Base-by-base conservation (phyloP, 2,329 filamentous ascomycete species). In the Sarocladium oryzae region DNA sequence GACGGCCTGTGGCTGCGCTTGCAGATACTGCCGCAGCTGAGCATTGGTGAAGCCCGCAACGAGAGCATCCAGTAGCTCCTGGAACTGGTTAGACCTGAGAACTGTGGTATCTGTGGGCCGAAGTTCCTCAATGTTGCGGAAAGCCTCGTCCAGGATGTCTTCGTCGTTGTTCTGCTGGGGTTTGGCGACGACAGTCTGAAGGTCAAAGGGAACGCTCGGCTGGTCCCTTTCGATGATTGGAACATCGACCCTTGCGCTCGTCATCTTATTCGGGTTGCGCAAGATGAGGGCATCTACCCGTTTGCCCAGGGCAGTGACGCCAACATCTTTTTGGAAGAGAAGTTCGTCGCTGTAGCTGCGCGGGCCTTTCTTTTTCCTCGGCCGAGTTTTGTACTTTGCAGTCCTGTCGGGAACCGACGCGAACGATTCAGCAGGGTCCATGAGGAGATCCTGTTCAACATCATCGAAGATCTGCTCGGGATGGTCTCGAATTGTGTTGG, bases 271-370 rank as follows among this genome's bases (percentile, higher is more conserved):
- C 7, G 68, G 66, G 38, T 70, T 68, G 21, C 66, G 65, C 49
- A 81, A 65, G 32, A 81, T 65, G 41, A 81, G 71, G 21, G 74
- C 73, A 15, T 72, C 65, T 11, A 71, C 70, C 2, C 61, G 62
- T 28, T 60, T 52, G 18, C 69, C 69, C 3, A 72, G 63, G 1
- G 68, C 65, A 3, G 59, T 56, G 15, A 67, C 57, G 1, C 61
- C 62, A 5, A 72, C 54, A 23, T 56, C 53, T n/a, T 61, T 56
- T 21, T 65, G 60, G 26, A 40, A 40, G 3, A 49, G 50, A 5
- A 33, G 43, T n/a, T 51, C 40, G 23, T 50, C 49, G 13, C 35
- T 26, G 21, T 23, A 26, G 11, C 23, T 9, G 21, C 28, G 20
- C 20, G 5, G n/a, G 26, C n/a, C 10, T 21, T 9, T 9, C 46